Conservation (phyloP, 768 basidiomycete genomes). For the Leccinum pellstonianum region DNA sequence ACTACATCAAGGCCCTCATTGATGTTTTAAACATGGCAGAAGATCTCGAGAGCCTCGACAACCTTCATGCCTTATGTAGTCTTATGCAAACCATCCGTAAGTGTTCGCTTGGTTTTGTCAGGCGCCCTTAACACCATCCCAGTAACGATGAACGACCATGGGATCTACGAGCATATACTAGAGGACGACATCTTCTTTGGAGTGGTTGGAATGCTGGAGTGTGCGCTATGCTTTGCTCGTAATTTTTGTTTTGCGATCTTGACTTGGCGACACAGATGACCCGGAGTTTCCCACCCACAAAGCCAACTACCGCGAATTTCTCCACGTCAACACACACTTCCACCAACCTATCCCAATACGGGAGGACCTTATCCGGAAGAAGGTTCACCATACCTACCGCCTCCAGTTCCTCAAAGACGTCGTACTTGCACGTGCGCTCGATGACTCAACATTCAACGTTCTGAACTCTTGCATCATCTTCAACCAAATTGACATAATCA, state of each 20-base stretch:
- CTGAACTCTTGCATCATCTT: slow-evolving; percentile 97
- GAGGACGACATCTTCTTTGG: slow-evolving; percentile 91
- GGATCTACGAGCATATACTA: slow-evolving; percentile 91
- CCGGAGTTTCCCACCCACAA: slow-evolving; percentile 97
- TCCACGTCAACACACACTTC: slow-evolving; percentile 78
- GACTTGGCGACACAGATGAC: slow-evolving; percentile 61
- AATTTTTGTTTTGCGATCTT: slow-evolving; percentile 4
- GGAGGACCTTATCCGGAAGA: slow-evolving; percentile 71
- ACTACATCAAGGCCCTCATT: slow-evolving; percentile 85
- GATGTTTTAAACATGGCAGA: slow-evolving; percentile 86
- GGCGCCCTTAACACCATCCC: slow-evolving; percentile 6
- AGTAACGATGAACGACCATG: slow-evolving; percentile 96
- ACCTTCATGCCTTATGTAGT: slow-evolving; percentile 86
- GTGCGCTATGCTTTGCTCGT: slow-evolving; percentile 47
- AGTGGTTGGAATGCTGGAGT: slow-evolving; percentile 96
- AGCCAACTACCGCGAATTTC: slow-evolving; percentile 95
- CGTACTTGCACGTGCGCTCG: slow-evolving; percentile 89
- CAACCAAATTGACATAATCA: slow-evolving; percentile 98
- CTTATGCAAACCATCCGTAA: slow-evolving; percentile 93
- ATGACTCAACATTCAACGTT: slow-evolving; percentile 96
- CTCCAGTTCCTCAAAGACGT: slow-evolving; percentile 98
- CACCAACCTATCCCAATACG: slow-evolving; percentile 86
- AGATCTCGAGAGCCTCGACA: slow-evolving; percentile 87
- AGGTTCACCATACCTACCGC: slow-evolving; percentile 96
- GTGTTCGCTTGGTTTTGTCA: slow-evolving; percentile 27